Evolutionary conservation across 2,329 filamentous ascomycete species (phyloP), one percentile per base, ranked within the genome.

Genomic region (Colletotrichum sp.): DNA sequence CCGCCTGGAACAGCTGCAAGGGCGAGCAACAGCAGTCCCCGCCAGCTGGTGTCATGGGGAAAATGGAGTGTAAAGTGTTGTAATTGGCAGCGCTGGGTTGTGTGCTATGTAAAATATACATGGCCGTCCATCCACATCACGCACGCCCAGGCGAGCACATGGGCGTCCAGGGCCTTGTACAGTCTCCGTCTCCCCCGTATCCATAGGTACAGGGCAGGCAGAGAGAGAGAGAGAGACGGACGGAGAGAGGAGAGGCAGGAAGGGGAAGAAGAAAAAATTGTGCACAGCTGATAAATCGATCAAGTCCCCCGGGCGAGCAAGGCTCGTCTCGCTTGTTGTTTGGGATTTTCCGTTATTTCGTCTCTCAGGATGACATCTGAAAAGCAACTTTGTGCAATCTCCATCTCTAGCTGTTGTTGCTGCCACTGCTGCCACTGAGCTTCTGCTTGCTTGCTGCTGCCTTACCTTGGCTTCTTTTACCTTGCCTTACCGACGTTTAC

Each of bases 221-320:
- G 43, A 52, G 43, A 52, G 43, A 48, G 39, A 28, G 26, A 48
- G 18, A 43, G 39, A 48, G 43, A 52, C n/a, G 52, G 60, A 48
- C 28, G 26, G 24, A 59, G 59, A 32, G 30, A 21, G n/a, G 30
- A 18, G 30, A 63, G 39, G 24, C 57, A 67, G 70, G 57, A 39
- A 52, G 57, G 70, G 59, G 60, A 68, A 73, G 60, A 73, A 72
- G 8, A 48, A 48, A 63, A 72, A 72, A 43, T 66, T 76, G 74
- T 75, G 71, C 74, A 74, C 65, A 75, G 74, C 74, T 76, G 71
- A 76, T 76, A 74, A 76, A 76, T 76, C 66, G 65, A 57, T 39
- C 18, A 55, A 63, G 72, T 75, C 67, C 70, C 73, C 63, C n/a
- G 55, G 57, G 48, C 59, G 67, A 67, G 55, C 48, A 28, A 63